Base-by-base conservation (phyloP, 805 yeast genomes). In the Candida ascalaphidarum region DNA sequence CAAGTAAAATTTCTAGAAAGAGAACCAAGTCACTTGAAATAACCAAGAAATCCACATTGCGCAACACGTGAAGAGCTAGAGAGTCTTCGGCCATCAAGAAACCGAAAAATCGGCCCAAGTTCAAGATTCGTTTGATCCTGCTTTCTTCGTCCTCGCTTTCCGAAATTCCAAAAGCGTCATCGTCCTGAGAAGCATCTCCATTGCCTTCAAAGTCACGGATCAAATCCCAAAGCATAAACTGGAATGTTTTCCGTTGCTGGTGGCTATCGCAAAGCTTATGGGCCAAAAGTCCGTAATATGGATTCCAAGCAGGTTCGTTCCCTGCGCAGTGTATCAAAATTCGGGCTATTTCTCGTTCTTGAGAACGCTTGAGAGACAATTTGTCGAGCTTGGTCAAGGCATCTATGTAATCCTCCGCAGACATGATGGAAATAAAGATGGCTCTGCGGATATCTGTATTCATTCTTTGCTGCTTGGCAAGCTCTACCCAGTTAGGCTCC, bases 381-480 rank as follows among this genome's bases (percentile, higher is more conserved):
- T 86, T 88, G 45, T 84, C 94, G 20, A 92, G 44, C 36, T 86
- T 81, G 11, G 81, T 73, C 40, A 77, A 77, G 0, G 96, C 94
- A 53, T 92, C 96, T 46, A 84, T 63, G 44, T 73, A 92, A 52
- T 92, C 98, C 39, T 79, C 80, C 4, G 96, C 92, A 3, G 96
- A 86, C 96, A 94, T 88, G 7, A 92, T 76, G 21, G 95, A 84
- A 14, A 94, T 76, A 46, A 92, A 92, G 11, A 92, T 80, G 1
- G 97, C 96, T 30, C 96, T 69, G 55, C 98, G 77, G 20, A 92
- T 71, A 48, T 88, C 96, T 0, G 97, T 89, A 52, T 94, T 92
- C 94, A 92, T 88, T 38, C 97, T 61, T 46, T 88, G 95, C 22
- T 74, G 62, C 39, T 70, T 71, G 3, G 98, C 97, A 21, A 92